Percentiles rank a stretch among this genome's conserved stretches.
phyloP scores from a whole-genome alignment of 2,329 filamentous ascomycete species.

The Dothideomycetidae sp. region DNA sequence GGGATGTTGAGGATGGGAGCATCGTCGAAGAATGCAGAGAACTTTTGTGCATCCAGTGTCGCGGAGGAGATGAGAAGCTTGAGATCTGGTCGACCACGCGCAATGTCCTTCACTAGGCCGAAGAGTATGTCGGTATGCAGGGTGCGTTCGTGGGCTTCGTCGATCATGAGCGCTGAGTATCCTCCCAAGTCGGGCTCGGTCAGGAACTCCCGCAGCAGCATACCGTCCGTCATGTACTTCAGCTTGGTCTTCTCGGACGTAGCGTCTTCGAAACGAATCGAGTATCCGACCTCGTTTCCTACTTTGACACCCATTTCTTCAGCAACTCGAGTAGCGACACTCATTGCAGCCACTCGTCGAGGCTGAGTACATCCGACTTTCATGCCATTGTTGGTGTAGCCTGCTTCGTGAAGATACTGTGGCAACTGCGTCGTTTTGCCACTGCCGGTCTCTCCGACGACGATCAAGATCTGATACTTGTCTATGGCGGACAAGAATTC shows the following conservation, averaged over 20 bases:
- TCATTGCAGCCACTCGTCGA: conserved; percentile 91
- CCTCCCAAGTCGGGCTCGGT: conserved; percentile 70
- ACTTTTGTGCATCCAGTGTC: conserved; percentile 87
- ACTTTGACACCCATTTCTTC: conserved; percentile 86
- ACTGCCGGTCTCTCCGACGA: conserved; percentile 87
- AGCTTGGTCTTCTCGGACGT: conserved; percentile 82
- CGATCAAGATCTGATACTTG: conserved; percentile 73
- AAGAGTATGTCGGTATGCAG: conserved; percentile 83
- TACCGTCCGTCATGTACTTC: conserved; percentile 96
- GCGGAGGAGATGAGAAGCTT: conserved; percentile 88
- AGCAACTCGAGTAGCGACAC: conserved; percentile 85
- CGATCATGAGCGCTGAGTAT: conserved; percentile 87
- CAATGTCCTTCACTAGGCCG: conserved; percentile 77
- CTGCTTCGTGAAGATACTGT: conserved; percentile 84
- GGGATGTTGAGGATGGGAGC: conserved; percentile 92
- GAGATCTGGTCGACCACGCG: conserved; percentile 66
- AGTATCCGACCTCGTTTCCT: conserved; percentile 85
- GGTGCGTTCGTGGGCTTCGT: conserved; percentile 92
- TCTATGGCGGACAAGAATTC: conserved; percentile 76
- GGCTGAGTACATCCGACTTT: conserved; percentile 92
- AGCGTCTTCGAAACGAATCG: conserved; percentile 86
- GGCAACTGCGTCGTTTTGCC: conserved; percentile 94
- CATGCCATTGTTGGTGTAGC: conserved; percentile 68
- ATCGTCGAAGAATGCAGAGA: conserved; percentile 80
- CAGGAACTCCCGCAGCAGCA: conserved; percentile 80